Evolutionary conservation across 2,329 filamentous ascomycete genomes (phyloP), one percentile per base, ranked within the genome.

Genomic region (Bretziella fagacearum): DNA sequence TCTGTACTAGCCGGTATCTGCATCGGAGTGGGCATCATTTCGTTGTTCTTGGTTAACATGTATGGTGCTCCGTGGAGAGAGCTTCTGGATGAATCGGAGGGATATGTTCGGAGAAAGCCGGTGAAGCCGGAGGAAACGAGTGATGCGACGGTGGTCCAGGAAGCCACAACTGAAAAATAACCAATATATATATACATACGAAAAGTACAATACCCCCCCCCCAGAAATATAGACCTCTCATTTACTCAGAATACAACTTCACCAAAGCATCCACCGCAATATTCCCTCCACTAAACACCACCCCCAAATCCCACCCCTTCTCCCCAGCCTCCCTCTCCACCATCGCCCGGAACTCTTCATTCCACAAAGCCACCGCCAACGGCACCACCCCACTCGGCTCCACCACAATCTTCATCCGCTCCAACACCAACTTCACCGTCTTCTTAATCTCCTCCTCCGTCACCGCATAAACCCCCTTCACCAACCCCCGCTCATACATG

Each of bases 361-460:
- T 81, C 54, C 76, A 95, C 54, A 96, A 64, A 45, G 78, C 79
- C 6, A 84, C 82, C 0, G 89, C 91, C 51, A 96, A 61, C 1
- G 77, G 75, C n/a, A 95, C 87, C 2, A 79, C 85, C 0, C 82
- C 76, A 61, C 81, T 87, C 18, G 89, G 89, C 68, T 96, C 89
- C 10, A 95, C 77, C 18, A 95, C 77, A 40, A 93, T 65, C 73
- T 96, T 95, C 70, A 91, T 77, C 49, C 87, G 67, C 71, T 96
- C 89, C 52, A 87, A 65, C 27, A 93, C 80, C 52, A 96, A 62
- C 52, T 72, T 65, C 73, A 94, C 71, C 10, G 87, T 81, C 18
- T 67, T 70, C 56, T 73, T 71, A 59, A 96, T 95, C 67, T 94
- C 76, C 47, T 79, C 77, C 61, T 96, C 89, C 1, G 69, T 76